Evolutionary conservation across 2,329 filamentous ascomycete genomes (phyloP).

Genomic region (Myotisia sp.): DNA sequence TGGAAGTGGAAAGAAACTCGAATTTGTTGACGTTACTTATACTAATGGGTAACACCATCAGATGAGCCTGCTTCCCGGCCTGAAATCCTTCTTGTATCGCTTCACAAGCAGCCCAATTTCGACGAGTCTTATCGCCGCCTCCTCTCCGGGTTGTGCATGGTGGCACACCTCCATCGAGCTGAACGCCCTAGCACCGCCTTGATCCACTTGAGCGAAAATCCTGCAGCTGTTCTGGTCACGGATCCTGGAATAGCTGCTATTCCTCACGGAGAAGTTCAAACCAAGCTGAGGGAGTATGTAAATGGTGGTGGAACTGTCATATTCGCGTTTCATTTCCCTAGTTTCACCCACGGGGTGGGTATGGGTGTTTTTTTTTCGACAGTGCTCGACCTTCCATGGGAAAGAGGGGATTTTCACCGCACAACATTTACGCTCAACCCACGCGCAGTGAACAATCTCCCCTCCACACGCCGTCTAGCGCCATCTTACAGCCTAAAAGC

Average conservation of each 20-base stretch:
- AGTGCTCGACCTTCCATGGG: constrained; percentile 15
- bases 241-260: constrained; percentile 15
- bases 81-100: too few species aligned
- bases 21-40: too few species aligned
- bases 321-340: constrained; percentile 17
- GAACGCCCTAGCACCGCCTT: too few species aligned
- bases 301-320: constrained; percentile 16
- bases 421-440: constrained; percentile 13
- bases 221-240: constrained; percentile 15
- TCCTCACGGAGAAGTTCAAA: constrained; percentile 13
- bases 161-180: too few species aligned
- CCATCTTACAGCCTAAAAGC: constrained; percentile 11
- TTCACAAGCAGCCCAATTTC: too few species aligned
- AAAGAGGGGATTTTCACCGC: constrained; percentile 14
- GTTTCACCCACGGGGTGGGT: constrained; percentile 12
- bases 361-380: constrained; percentile 15
- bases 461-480: neutral
- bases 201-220: neutral
- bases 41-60: too few species aligned
- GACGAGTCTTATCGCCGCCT: too few species aligned
- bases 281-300: constrained; percentile 15
- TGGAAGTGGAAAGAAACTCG: too few species aligned
- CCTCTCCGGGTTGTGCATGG: too few species aligned
- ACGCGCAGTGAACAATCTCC: neutral
- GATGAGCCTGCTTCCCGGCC: too few species aligned